A percentile compares a stretch with the other conserved stretches of the same genome.
These are phyloP conservation scores for Myriangium duriaei DNA, from an alignment of 2,329 filamentous ascomycete species.

Conservation along the genomic window DNA sequence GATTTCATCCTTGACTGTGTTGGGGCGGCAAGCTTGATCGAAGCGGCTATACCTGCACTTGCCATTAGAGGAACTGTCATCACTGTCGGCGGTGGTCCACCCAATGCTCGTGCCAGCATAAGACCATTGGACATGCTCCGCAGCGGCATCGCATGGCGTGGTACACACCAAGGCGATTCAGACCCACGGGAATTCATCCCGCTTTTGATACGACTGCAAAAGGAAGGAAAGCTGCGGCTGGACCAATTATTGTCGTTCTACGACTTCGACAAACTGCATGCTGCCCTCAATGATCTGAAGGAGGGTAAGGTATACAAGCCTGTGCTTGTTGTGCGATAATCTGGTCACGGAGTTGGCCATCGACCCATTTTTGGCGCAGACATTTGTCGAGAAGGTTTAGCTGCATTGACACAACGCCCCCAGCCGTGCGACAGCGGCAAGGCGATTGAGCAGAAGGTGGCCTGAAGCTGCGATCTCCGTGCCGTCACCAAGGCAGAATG, in stretches of 20 bases:
- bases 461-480: too few species aligned
- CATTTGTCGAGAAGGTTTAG: too few species aligned
- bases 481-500: too few species aligned
- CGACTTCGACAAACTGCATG: slow-evolving; percentile 14
- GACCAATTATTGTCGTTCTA: slow-evolving; percentile 13
- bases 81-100: slow-evolving; percentile 14
- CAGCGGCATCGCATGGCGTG: slow-evolving; percentile 13
- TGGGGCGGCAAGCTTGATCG: slow-evolving; percentile 13
- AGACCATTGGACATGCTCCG: slow-evolving; percentile 12
- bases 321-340: slow-evolving; percentile 13
- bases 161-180: slow-evolving; percentile 17
- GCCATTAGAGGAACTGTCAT: slow-evolving; percentile 14
- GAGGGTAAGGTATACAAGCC: slow-evolving; percentile 15
- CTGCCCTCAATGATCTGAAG: slow-evolving; percentile 13
- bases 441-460: too few species aligned
- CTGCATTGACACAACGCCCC: background rate
- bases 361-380: too few species aligned
- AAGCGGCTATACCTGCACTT: slow-evolving; percentile 12
- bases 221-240: slow-evolving; percentile 14
- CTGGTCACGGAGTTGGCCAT: too few species aligned
- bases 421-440: background rate
- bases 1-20: slow-evolving; percentile 15
- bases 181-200: slow-evolving; percentile 14
- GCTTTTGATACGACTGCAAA: slow-evolving; percentile 14
- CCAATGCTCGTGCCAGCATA: slow-evolving; percentile 11